Base-by-base conservation (phyloP, 179 eudicot genomes). In the Beta corolliflora region DNA sequence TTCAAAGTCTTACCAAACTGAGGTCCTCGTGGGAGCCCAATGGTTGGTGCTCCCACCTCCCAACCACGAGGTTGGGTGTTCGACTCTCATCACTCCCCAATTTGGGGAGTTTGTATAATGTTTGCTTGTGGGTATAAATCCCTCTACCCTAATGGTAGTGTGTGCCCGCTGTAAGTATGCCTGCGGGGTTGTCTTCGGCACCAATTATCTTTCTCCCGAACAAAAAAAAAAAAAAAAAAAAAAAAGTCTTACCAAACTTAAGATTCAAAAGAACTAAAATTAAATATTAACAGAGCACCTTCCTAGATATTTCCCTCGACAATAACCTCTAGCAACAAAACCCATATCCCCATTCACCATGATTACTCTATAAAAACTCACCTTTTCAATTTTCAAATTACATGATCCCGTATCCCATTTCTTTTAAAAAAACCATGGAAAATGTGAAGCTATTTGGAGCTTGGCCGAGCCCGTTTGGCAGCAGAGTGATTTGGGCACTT, bases 401-500 rank as follows among this genome's bases (percentile, higher is more conserved):
- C 36, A 31, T 31, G 36, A 48, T 59, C 64, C 21, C 2, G 6
- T 19, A 59, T 1, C 7, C n/a, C 5, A 69, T 10, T 29, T 53
- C 5, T 29, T 56, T 31, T 5, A 15, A 3, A 7, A 41, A 46
- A 3, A 16, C 3, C 36, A 81, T 80, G 86, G 81, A 81, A 36
- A 78, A 77, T 25, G 78, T 84, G 45, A 78, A 84, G 81, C 59
- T 84, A 23, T 46, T 65, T 9, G 81, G 76, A 16, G 50, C 48
- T 11, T 80, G 83, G 81, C 75, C 81, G 25, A 84, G 86, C 48
- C 86, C 81, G 12, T 84, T 80, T 61, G 19, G 64, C 55, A 55
- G 44, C 29, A 80, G 83, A 77, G 78, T 80, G 9, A 81, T 84
- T 0, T 80, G 83, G 86, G 86, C 79, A 53, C 81, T 84, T 41